Evolutionary conservation across 2,329 filamentous ascomycete species (phyloP).

Genomic region (Paracoccidioides brasiliensis): DNA sequence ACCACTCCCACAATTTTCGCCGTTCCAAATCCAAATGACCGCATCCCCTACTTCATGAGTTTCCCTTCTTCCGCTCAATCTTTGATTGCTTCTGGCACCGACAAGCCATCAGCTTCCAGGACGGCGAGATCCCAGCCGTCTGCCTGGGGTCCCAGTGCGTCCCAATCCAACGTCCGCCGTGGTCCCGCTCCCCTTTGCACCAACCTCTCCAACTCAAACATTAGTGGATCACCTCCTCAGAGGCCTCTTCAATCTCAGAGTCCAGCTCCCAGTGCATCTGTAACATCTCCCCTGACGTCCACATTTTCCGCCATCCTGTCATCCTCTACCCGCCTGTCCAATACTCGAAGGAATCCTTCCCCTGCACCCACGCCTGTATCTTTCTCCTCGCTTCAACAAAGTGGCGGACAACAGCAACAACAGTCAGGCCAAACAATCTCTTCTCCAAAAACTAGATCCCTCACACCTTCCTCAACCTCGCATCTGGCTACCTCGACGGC

Average conservation of each 20-base stretch:
- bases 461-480: slow-evolving; percentile 41
- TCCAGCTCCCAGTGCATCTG: slow-evolving; percentile 35
- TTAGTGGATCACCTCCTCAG: slow-evolving; percentile 30
- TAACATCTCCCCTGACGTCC: slow-evolving; percentile 39
- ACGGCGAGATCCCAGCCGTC: slow-evolving; percentile 38
- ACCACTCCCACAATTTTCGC: slow-evolving; percentile 20
- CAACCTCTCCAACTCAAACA: slow-evolving; percentile 31
- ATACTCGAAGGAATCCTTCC: slow-evolving; percentile 40
- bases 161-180: slow-evolving; percentile 43
- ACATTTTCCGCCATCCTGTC: slow-evolving; percentile 41
- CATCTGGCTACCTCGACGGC: slow-evolving; percentile 45
- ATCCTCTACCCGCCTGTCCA: slow-evolving; percentile 37
- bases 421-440: slow-evolving; percentile 40
- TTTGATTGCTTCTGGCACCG: slow-evolving; percentile 39
- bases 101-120: slow-evolving; percentile 34
- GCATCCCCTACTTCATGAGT: slow-evolving; percentile 42
- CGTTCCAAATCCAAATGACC: slow-evolving; percentile 37
- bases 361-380: slow-evolving; percentile 42
- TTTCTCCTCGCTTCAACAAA: slow-evolving; percentile 37
- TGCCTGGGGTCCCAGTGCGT: slow-evolving; percentile 44
- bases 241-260: slow-evolving; percentile 35
- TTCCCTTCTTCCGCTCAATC: slow-evolving; percentile 41
- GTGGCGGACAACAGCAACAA: slow-evolving; percentile 39
- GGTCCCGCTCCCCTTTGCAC: slow-evolving; percentile 46
- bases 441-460: slow-evolving; percentile 42